Base-by-base conservation (phyloP, 176 grass and related monocot genomes). In the Thalia dealbata region DNA sequence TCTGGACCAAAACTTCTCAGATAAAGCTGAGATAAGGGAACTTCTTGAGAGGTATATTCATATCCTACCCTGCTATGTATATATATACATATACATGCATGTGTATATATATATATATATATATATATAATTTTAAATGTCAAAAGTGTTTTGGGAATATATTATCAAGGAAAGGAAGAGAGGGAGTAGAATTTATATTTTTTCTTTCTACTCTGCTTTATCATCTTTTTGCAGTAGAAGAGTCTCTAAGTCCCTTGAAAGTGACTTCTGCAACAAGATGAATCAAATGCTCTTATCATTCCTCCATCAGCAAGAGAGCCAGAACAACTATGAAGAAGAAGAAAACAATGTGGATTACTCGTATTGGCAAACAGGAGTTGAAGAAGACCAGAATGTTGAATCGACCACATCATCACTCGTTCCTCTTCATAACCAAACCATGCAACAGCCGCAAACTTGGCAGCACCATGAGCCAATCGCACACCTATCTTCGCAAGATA, bases 211-310 rank as follows among this genome's bases (percentile, higher is more conserved):
- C 19, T 70, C 43, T 16, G 22, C 42, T 30, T 38, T 38, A 38
- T 38, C 13, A 45, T 48, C 14, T 13, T 21, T 7, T 12, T 93
- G 83, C 90, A 99, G 95, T 73, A 85, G 87, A 86, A 93, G 73
- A 64, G 95, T 99, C 44, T 91, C 95, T 75, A 91, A 87, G 63
- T 93, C 90, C 32, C 95, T 99, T 27, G 83, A 83, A 18, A 87
- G 95, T 81, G 95, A 99, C 73, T 99, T 99, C 45, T 85, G 95
- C 61, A 78, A 67, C 61, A 99, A 87, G 81, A 95, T 99, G 95
- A 99, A 99, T 50, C 73, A 80, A 58, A 45, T 99, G 30, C 41
- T 99, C 63, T 75, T 77, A 68, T 76, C 85, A 66, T 55, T 82
- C 74, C 56, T 99, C 43, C 95, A 76, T 55, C 89, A 83, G 76